phyloP scores from a whole-genome alignment of 1,284 basidiomycete genomes.

The Marasmius tenuissimus region DNA sequence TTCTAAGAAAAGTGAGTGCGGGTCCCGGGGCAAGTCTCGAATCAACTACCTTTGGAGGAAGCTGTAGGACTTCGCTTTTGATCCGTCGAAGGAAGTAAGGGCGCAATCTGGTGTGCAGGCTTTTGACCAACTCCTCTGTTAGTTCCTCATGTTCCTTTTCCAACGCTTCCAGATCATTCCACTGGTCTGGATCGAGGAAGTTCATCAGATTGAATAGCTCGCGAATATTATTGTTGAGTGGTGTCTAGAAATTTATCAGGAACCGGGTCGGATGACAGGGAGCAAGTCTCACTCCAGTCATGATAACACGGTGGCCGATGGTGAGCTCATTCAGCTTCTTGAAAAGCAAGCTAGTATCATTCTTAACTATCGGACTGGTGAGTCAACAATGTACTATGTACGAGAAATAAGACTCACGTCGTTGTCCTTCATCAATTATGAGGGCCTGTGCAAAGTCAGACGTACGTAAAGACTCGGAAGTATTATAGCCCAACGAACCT shows the following conservation, averaged over 20 bases:
- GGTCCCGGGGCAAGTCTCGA: slow-evolving; percentile 1
- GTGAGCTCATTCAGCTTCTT: slow-evolving; percentile 80
- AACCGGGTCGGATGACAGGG: not conserved
- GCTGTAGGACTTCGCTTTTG: slow-evolving; percentile 89
- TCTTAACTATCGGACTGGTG: slow-evolving; percentile 63
- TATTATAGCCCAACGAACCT: slow-evolving; percentile 38
- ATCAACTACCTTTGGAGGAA: slow-evolving; percentile 80
- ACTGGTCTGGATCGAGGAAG: slow-evolving; percentile 80
- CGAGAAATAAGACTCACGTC: slow-evolving; percentile 50
- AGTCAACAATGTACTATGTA: slow-evolving; percentile 1
- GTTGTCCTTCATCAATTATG: slow-evolving; percentile 92
- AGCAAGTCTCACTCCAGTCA: slow-evolving; percentile 72
- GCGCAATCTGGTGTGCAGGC: slow-evolving; percentile 76
- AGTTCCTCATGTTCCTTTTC: slow-evolving; percentile 75
- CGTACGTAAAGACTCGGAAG: not conserved
- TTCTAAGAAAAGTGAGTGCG: slow-evolving; percentile 46
- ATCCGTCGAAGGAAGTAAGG: slow-evolving; percentile 93
- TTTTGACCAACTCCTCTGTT: slow-evolving; percentile 74
- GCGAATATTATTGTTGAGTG: slow-evolving; percentile 94
- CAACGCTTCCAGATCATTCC: slow-evolving; percentile 72
- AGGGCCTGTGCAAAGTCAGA: slow-evolving; percentile 46
- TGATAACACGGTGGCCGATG: slow-evolving; percentile 81
- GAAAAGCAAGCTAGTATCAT: slow-evolving; percentile 79
- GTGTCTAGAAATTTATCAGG: slow-evolving; percentile 57
- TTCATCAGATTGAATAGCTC: slow-evolving; percentile 96